Conservation (phyloP, 768 basidiomycete genomes). For the Leccinum olivaceopallidum region DNA sequence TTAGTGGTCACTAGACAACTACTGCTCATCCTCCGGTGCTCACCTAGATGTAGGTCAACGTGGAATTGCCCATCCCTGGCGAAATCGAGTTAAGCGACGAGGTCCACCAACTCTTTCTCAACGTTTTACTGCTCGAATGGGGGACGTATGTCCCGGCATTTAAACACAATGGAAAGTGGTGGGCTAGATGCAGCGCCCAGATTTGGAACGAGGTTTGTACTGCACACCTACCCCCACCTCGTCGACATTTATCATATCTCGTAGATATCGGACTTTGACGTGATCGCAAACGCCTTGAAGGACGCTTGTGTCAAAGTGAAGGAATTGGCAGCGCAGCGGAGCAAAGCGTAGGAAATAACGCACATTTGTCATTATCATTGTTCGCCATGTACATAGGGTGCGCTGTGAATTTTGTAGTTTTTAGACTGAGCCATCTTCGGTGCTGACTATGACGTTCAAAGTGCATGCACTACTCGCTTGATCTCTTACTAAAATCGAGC, state of each 20-base stretch:
- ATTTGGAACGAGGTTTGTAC: slow-evolving; percentile 34
- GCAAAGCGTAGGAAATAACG: neutral
- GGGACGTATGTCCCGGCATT: slow-evolving; percentile 12
- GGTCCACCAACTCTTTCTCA: slow-evolving; percentile 15
- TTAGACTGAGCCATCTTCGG: no score
- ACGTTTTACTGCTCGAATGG: slow-evolving; percentile 25
- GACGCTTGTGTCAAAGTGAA: slow-evolving; percentile 25
- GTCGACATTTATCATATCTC: neutral
- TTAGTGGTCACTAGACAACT: slow-evolving; percentile 25
- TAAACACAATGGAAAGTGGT: slow-evolving; percentile 35
- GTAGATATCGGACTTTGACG: slow-evolving; percentile 34
- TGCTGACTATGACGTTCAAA: no score
- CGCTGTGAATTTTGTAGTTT: neutral
- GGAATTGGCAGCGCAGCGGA: slow-evolving; percentile 4
- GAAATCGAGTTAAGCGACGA: slow-evolving; percentile 23
- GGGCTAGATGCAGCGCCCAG: slow-evolving; percentile 33
- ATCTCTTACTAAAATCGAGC: no score
- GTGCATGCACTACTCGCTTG: no score
- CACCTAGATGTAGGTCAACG: slow-evolving; percentile 35
- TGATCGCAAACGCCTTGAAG: slow-evolving; percentile 28
- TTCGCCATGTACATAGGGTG: neutral
- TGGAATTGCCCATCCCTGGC: slow-evolving; percentile 38
- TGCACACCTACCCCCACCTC: neutral
- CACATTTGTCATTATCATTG: neutral
- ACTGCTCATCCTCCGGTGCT: neutral